phyloP scores from a whole-genome alignment of 768 basidiomycete species.

The Mycena epipterygia region DNA sequence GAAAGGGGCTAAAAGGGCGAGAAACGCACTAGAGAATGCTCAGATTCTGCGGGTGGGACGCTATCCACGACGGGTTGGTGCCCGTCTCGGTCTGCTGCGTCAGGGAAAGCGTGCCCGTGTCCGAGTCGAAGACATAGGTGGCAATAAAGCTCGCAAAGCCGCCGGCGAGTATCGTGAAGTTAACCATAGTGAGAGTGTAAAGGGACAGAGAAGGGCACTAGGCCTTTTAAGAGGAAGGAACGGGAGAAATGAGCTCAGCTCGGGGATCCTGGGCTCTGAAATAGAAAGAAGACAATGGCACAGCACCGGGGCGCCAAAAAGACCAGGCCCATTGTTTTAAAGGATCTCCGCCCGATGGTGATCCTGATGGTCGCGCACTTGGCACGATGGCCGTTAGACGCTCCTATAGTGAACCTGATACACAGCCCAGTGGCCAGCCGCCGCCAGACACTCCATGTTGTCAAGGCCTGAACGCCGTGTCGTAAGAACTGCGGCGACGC shows the following conservation, averaged over 20 bases:
- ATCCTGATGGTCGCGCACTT: constrained; percentile 7
- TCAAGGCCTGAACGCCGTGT: neutral
- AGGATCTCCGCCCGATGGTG: neutral
- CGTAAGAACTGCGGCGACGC: too few species aligned
- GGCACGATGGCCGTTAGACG: too few species aligned
- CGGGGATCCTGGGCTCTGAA: constrained; percentile 22
- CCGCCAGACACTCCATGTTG: neutral
- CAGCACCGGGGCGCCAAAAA: neutral
- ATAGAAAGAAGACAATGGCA: neutral
- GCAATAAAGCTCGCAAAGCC: constrained; percentile 62
- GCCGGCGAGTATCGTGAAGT: constrained; percentile 63
- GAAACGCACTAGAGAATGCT: constrained; percentile 70
- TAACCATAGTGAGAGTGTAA: constrained; percentile 51
- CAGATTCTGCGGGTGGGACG: constrained; percentile 63
- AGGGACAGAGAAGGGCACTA: constrained; percentile 29
- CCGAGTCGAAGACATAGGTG: constrained; percentile 65
- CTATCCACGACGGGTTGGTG: constrained; percentile 71
- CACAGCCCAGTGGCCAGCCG: neutral
- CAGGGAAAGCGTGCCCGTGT: constrained; percentile 60
- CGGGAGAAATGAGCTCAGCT: constrained; percentile 24
- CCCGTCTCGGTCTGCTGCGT: constrained; percentile 61
- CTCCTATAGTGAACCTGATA: neutral
- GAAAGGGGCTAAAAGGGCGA: neutral
- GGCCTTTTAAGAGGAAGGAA: constrained; percentile 10
- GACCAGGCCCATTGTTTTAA: neutral